These are phyloP conservation scores for Podospora sp. DNA, from an alignment of 495 filamentous ascomycete genomes.

Conservation along the genomic window DNA sequence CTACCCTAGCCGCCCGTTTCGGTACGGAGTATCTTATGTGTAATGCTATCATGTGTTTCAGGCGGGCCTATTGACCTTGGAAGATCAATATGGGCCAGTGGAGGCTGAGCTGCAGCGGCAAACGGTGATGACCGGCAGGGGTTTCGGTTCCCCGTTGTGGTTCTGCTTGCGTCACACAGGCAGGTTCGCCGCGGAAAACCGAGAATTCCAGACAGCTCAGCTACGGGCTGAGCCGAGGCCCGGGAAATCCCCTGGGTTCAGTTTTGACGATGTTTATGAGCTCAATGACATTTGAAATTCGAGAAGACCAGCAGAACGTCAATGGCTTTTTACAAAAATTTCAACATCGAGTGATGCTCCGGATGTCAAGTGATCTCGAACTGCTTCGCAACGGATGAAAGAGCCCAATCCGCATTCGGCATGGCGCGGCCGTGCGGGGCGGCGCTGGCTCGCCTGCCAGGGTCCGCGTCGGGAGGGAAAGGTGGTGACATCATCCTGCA, in stretches of 20 bases:
- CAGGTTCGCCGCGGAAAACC: neutral
- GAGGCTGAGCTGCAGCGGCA: neutral
- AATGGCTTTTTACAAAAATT: neutral
- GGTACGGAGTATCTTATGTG: neutral
- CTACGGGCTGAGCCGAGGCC: neutral
- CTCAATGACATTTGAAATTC: neutral
- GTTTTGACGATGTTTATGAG: neutral
- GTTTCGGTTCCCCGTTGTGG: neutral
- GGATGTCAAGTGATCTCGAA: neutral
- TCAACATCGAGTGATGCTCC: neutral
- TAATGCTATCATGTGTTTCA: neutral
- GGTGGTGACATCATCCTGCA: slow-evolving; percentile 43
- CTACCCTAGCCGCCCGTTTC: no score
- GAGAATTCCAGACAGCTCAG: neutral
- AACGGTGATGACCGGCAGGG: neutral
- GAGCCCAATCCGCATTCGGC: slow-evolving; percentile 9
- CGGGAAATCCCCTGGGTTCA: neutral
- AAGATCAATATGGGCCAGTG: neutral
- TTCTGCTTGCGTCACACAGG: neutral
- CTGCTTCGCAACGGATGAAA: neutral
- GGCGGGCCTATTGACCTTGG: neutral
- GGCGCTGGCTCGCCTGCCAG: slow-evolving; percentile 10
- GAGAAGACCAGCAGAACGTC: neutral
- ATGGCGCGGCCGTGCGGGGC: slow-evolving; percentile 4
- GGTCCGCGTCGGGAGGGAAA: slow-evolving; percentile 18